A percentile compares a stretch with the other conserved stretches of the same genome.
These are phyloP conservation scores for Pinus taeda DNA, from an alignment of 75 land plant genomes.

Conservation along the genomic window DNA sequence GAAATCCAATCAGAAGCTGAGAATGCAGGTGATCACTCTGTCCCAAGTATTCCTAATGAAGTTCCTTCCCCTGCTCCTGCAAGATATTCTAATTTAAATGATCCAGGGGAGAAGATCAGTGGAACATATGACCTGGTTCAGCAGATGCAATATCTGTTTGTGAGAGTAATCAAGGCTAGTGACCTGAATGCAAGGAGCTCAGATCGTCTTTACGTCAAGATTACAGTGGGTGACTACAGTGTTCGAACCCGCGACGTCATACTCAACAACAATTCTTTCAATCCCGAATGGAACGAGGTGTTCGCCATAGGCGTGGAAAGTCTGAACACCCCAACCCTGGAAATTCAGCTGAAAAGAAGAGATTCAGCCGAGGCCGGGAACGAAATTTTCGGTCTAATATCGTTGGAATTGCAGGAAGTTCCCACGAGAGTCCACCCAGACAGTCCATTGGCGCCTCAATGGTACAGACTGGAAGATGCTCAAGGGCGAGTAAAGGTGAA, in stretches of 20 bases:
- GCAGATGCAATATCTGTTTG: constrained; percentile 62
- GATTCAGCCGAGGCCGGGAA: too few relatives aligned
- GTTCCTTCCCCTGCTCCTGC: too few relatives aligned
- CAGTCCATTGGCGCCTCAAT: constrained; percentile 81
- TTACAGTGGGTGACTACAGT: constrained; percentile 57
- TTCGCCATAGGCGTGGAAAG: too few relatives aligned
- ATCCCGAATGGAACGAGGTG: too few relatives aligned
- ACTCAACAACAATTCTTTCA: not conserved
- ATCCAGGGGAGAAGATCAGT: not conserved
- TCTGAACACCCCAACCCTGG: too few relatives aligned
- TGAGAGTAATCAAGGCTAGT: constrained; percentile 67
- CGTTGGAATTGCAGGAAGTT: constrained; percentile 68
- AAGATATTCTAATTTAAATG: not conserved
- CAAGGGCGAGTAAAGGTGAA: constrained; percentile 9
- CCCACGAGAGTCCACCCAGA: constrained; percentile 74
- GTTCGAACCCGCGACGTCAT: constrained; percentile 34
- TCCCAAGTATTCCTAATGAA: too few relatives aligned
- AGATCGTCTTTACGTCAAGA: constrained; percentile 27
- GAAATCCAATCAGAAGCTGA: too few relatives aligned
- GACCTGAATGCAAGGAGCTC: not conserved
- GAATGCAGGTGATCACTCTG: too few relatives aligned
- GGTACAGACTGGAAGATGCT: constrained; percentile 66
- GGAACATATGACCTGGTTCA: constrained; percentile 69
- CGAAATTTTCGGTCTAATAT: constrained; percentile 31
- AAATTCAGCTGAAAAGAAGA: too few relatives aligned